phyloP scores from a whole-genome alignment of 176 grass and related monocot species.

The Oryza nivara region DNA sequence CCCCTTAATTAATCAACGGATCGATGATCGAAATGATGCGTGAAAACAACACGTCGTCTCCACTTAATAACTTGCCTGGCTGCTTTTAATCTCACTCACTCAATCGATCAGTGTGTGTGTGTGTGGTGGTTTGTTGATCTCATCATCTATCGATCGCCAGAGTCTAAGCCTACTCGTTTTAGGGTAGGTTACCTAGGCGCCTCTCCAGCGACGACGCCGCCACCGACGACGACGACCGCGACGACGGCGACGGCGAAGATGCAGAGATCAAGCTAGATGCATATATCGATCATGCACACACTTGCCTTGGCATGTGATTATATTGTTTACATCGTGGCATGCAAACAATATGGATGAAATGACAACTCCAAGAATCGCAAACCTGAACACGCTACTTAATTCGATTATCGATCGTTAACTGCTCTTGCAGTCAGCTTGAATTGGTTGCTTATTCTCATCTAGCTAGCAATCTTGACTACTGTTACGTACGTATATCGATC shows the following conservation, averaged over 20 bases:
- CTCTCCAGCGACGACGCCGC: slow-evolving; percentile 29
- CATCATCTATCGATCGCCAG: slow-evolving; percentile 23
- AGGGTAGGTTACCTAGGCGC: slow-evolving; percentile 59
- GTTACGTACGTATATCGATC: not conserved
- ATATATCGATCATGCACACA: not conserved
- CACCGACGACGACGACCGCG: slow-evolving; percentile 8
- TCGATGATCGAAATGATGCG: slow-evolving; percentile 17
- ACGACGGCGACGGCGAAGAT: not conserved
- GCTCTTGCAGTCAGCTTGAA: not conserved
- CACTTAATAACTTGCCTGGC: slow-evolving; percentile 2
- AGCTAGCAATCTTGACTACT: not conserved
- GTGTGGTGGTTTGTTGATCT: slow-evolving; percentile 34
- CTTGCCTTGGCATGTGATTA: not conserved
- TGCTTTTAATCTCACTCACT: slow-evolving; percentile 1
- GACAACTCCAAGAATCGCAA: slow-evolving; percentile 44
- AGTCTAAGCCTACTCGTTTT: slow-evolving; percentile 47
- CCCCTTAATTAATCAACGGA: not conserved
- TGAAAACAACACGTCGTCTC: slow-evolving; percentile 33
- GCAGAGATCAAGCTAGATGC: not conserved
- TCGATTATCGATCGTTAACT: not conserved
- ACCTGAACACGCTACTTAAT: slow-evolving; percentile 47
- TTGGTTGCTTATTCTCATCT: not conserved
- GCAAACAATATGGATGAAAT: not conserved
- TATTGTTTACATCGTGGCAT: slow-evolving; percentile 23
- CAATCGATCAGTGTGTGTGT: not conserved